A percentile compares a stretch with the other conserved stretches of the same genome.
Conservation (phyloP, 108 stramenopile genomes). For the Nitzschia palea region DNA sequence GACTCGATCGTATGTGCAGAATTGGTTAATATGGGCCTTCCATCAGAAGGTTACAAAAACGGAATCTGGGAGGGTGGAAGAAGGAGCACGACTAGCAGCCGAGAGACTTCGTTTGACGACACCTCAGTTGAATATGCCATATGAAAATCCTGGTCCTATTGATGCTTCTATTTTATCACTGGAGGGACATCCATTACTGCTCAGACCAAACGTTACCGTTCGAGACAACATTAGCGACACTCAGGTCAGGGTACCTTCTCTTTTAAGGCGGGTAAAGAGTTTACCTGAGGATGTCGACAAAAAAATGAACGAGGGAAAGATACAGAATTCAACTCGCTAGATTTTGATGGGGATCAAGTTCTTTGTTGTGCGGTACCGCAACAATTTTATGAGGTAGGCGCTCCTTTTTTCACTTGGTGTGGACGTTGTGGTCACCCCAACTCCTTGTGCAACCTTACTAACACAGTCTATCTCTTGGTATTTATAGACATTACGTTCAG, state of each 20-base stretch:
- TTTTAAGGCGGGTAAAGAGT: slow-evolving; percentile 13
- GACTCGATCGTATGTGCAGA: slow-evolving; percentile 52
- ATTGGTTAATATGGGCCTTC: slow-evolving; percentile 75
- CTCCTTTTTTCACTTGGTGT: too few relatives aligned
- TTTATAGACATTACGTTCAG: slow-evolving; percentile 43
- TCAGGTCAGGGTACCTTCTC: neutral
- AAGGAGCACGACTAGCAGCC: slow-evolving; percentile 42
- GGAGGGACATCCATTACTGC: slow-evolving; percentile 44
- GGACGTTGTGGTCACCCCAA: too few relatives aligned
- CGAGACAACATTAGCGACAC: slow-evolving; percentile 17
- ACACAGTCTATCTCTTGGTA: neutral
- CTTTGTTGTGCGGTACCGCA: slow-evolving; percentile 53
- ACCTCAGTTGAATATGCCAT: slow-evolving; percentile 29
- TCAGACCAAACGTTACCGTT: slow-evolving; percentile 58
- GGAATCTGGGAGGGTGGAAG: slow-evolving; percentile 32
- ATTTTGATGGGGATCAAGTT: slow-evolving; percentile 27
- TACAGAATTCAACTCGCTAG: slow-evolving; percentile 10
- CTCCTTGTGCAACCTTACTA: slow-evolving; percentile 2
- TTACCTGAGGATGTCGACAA: slow-evolving; percentile 4
- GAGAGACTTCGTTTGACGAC: slow-evolving; percentile 23
- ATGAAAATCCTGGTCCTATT: slow-evolving; percentile 69
- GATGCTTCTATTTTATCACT: slow-evolving; percentile 54
- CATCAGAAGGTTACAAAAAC: slow-evolving; percentile 39
- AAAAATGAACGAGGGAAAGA: slow-evolving; percentile 9
- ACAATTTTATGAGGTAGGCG: slow-evolving; percentile 55